phyloP scores from a whole-genome alignment of 2,329 filamentous ascomycete species.

The Cladophialophora exuberans region DNA sequence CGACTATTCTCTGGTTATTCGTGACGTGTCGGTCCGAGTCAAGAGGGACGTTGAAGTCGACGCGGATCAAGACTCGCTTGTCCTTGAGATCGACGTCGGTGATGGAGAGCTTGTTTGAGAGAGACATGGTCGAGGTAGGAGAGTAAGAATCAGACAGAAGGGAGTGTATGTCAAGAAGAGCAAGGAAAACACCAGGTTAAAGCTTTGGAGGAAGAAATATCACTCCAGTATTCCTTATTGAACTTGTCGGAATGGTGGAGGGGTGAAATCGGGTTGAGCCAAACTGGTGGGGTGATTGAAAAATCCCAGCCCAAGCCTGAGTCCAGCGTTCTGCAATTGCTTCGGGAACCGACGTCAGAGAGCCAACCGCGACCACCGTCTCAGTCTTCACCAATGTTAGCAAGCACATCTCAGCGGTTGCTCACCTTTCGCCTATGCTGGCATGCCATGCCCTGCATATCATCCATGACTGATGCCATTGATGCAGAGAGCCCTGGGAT shows the following conservation, averaged over 20 bases:
- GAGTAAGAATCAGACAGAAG: constrained; percentile 3
- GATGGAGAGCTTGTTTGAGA: constrained; percentile 97
- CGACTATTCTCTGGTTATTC: constrained; percentile 97
- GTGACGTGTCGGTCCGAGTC: constrained; percentile 91
- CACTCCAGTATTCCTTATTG: background rate
- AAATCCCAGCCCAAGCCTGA: too few species aligned
- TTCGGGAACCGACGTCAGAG: constrained; percentile 13
- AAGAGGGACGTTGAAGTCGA: constrained; percentile 99
- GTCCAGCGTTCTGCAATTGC: background rate
- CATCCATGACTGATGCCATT: background rate
- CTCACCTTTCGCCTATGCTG: constrained; percentile 7
- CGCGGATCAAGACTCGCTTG: constrained; percentile 97
- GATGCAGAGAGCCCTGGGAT: background rate
- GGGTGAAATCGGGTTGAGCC: constrained; percentile 15
- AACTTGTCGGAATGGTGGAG: constrained; percentile 11
- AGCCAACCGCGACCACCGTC: background rate
- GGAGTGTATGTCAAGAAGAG: background rate
- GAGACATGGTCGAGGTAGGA: constrained; percentile 70
- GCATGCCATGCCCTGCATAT: background rate
- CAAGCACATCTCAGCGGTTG: constrained; percentile 2
- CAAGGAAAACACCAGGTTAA: constrained; percentile 5
- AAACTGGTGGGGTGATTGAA: constrained; percentile 16
- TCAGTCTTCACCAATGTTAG: constrained; percentile 2
- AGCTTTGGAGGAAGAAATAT: constrained; percentile 1
- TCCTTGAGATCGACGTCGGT: constrained; percentile 94